phyloP scores from a whole-genome alignment of 805 yeast genomes.

The Yarrowia osloensis region DNA sequence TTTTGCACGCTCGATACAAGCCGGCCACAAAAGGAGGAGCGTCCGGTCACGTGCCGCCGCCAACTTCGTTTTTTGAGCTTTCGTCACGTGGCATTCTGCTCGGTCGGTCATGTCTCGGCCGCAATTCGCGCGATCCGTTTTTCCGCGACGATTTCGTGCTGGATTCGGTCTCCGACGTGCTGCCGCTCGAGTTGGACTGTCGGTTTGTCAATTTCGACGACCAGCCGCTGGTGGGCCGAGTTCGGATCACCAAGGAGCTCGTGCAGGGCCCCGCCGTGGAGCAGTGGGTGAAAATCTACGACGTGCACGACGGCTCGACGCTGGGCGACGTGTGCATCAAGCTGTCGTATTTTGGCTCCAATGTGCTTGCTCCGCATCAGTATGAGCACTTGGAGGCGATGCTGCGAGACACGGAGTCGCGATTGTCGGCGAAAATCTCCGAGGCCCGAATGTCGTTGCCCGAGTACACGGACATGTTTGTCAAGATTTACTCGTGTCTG shows the following conservation, averaged over 20 bases:
- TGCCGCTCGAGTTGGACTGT: slow-evolving; percentile 10
- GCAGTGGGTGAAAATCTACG: slow-evolving; percentile 22
- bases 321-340: slow-evolving; percentile 50
- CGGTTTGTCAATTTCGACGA: slow-evolving; percentile 24
- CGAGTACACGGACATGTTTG: slow-evolving; percentile 47
- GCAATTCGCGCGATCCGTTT: slow-evolving; percentile 23
- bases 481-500: slow-evolving; percentile 74
- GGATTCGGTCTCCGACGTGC: slow-evolving; percentile 2
- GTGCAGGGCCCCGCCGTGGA: slow-evolving; percentile 21
- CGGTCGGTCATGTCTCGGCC: slow-evolving; percentile 1
- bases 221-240: slow-evolving; percentile 9
- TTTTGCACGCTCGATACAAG: slow-evolving; percentile 11
- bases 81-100: slow-evolving; percentile 14
- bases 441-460: slow-evolving; percentile 23
- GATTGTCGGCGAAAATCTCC: not conserved
- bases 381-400: slow-evolving; percentile 65
- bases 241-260: slow-evolving; percentile 4
- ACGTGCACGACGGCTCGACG: slow-evolving; percentile 46
- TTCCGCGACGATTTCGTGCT: slow-evolving; percentile 22
- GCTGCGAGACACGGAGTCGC: slow-evolving; percentile 43
- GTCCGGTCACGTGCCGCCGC: slow-evolving; percentile 8
- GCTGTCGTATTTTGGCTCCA: slow-evolving; percentile 36
- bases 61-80: slow-evolving; percentile 11
- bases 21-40: not conserved
- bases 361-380: slow-evolving; percentile 54